phyloP scores from a whole-genome alignment of 2,329 filamentous ascomycete species.

The Trichoderma sp. region DNA sequence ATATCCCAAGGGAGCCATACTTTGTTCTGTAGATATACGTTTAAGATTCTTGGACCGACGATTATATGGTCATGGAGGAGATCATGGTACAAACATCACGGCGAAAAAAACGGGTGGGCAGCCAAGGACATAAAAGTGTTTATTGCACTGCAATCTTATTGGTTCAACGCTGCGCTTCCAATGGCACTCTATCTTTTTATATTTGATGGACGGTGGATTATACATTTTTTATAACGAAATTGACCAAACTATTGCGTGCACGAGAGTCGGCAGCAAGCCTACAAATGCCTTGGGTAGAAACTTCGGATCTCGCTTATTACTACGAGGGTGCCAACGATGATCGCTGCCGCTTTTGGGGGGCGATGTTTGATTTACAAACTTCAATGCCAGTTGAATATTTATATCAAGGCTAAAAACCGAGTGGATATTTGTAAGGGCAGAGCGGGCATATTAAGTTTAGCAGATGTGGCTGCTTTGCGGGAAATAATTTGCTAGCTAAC shows the following conservation, averaged over 20 bases:
- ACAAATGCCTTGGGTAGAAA: not conserved
- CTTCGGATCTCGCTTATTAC: not conserved
- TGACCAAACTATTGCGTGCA: not conserved
- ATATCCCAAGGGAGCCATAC: not conserved
- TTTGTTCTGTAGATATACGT: constrained; percentile 1
- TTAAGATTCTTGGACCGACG: not conserved
- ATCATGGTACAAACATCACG: not conserved
- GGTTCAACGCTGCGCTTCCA: not conserved
- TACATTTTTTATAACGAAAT: not conserved
- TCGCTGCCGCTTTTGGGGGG: not conserved
- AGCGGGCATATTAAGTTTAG: not conserved
- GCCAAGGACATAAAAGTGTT: not conserved
- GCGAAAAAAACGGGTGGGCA: not conserved
- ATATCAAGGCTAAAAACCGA: not conserved
- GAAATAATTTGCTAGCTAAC: not conserved
- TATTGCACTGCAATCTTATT: not conserved
- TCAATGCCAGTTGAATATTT: not conserved
- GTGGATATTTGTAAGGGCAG: constrained; percentile 7
- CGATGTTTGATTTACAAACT: constrained; percentile 22
- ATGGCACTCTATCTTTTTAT: not conserved
- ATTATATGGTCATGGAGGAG: constrained; percentile 8
- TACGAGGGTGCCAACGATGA: not conserved
- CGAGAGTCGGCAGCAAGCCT: too few relatives aligned
- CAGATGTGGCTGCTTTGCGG: constrained; percentile 3
- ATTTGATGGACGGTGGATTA: not conserved